Evolutionary conservation across 345 rosid species (phyloP).

Genomic region (Aquilaria malaccensis): DNA sequence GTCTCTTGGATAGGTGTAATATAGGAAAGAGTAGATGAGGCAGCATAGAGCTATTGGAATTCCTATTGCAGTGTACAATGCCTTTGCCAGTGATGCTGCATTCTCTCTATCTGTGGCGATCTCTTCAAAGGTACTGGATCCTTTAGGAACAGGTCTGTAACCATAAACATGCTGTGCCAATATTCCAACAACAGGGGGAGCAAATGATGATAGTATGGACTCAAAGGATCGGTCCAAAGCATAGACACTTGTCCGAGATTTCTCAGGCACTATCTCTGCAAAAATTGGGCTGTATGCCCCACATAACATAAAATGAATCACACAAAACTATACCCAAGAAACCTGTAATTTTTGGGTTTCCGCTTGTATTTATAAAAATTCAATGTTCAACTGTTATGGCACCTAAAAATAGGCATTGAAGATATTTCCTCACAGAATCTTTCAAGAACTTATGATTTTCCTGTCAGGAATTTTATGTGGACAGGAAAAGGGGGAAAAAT

Average conservation of each 20-base stretch:
- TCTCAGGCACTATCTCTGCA: slow-evolving; percentile 91
- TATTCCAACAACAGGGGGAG: slow-evolving; percentile 83
- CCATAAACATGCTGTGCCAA: slow-evolving; percentile 80
- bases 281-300: slow-evolving; percentile 63
- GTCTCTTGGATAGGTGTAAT: slow-evolving; percentile 72
- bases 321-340: background rate
- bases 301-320: background rate
- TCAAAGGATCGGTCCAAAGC: slow-evolving; percentile 79
- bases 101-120: slow-evolving; percentile 61
- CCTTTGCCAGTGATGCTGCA: slow-evolving; percentile 73
- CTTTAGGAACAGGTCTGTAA: slow-evolving; percentile 54
- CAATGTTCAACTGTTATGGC: background rate
- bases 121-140: slow-evolving; percentile 35
- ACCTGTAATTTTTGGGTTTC: too few species aligned
- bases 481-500: background rate
- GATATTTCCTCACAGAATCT: too few species aligned
- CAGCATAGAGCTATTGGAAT: slow-evolving; percentile 75
- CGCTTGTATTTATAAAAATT: background rate
- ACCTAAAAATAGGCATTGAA: too few species aligned
- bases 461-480: too few species aligned
- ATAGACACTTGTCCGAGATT: slow-evolving; percentile 68
- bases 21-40: slow-evolving; percentile 67
- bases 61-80: slow-evolving; percentile 70
- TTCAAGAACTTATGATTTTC: too few species aligned
- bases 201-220: slow-evolving; percentile 73